Percentiles rank a stretch among this genome's conserved stretches.
phyloP scores from a whole-genome alignment of 768 basidiomycete species.

The Boletus vermiculosoides region DNA sequence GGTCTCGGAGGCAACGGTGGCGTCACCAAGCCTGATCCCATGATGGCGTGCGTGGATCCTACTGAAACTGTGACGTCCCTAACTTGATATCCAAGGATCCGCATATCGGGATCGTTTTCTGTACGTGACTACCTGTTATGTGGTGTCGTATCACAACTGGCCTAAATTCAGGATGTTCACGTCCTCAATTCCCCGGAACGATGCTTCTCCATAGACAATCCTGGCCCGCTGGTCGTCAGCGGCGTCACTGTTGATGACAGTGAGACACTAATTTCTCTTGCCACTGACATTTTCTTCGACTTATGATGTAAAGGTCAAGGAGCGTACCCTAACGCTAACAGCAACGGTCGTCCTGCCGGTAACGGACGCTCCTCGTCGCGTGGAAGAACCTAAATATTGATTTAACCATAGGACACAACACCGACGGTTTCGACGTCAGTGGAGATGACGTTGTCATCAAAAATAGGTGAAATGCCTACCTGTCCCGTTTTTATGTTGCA shows the following conservation, averaged over 20 bases:
- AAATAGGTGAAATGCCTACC: constrained; percentile 12
- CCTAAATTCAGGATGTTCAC: constrained; percentile 30
- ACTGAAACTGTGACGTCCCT: background rate
- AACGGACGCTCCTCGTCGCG: background rate
- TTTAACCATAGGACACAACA: constrained; percentile 40
- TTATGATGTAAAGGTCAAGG: constrained; percentile 43
- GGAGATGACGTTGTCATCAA: constrained; percentile 38
- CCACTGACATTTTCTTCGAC: background rate
- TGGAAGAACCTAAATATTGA: background rate
- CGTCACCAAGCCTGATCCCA: constrained; percentile 32
- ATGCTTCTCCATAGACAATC: constrained; percentile 31
- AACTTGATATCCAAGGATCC: constrained; percentile 28
- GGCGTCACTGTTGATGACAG: constrained; percentile 55
- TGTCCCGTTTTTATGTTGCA: background rate
- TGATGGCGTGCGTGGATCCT: constrained; percentile 38
- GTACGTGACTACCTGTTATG: constrained; percentile 20
- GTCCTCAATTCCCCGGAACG: constrained; percentile 42
- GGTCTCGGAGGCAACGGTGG: constrained; percentile 18
- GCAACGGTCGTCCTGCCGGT: constrained; percentile 51
- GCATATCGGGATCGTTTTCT: constrained; percentile 40
- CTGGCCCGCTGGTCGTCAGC: constrained; percentile 40
- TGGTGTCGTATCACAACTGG: background rate
- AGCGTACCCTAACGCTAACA: constrained; percentile 49
- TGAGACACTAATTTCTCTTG: constrained; percentile 27
- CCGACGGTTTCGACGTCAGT: constrained; percentile 49